Evolutionary conservation across 495 filamentous ascomycete species (phyloP), one percentile per base, ranked within the genome.

Genomic region (Tuber brumale): DNA sequence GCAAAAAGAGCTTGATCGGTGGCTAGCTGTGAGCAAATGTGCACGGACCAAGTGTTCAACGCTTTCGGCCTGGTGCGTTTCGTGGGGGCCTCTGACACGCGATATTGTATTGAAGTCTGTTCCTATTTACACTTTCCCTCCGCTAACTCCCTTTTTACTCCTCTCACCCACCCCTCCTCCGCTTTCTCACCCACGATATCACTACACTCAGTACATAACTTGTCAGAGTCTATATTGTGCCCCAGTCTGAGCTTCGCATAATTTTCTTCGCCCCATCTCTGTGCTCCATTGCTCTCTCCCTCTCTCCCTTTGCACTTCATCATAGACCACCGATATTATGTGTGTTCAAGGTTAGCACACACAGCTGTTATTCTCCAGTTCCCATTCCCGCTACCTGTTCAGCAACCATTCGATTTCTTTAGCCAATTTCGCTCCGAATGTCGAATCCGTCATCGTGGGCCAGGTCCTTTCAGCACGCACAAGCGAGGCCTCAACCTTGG

Each of bases 41-140:
- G 57, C 57, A 66, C 57, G 57, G 57, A 66, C 57, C 57, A 66
- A 66, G 57, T 66, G 27, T 66, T 35, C 27, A 66, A 66, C 57
- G 27, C 27, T 66, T 66, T 66, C 4, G 27, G 57, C 57, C 57
- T 66, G 27, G 57, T 66, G 57, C 57, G 10, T 61, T 61, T 61
- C 51, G 51, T 61, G 51, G 51, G 51, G 51, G 57, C 27, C 57
- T 35, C 57, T 10, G 57, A 66, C 27, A 35, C 27, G 27, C 57
- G 57, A 66, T 31, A 66, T 66, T 66, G 10, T 61, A 31, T 31
- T 61, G 12, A 31, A 12, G 51, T 57, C 12, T 8, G 51, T 57
- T 57, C n/a, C 51, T 31, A 66, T 35, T 66, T 66, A 66, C 57
- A 31, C 27, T 66, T 66, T 66, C 57, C 16, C 27, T 66, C 27